phyloP scores from a whole-genome alignment of 1,139 yeast genomes.

The Kodamaea arcana region DNA sequence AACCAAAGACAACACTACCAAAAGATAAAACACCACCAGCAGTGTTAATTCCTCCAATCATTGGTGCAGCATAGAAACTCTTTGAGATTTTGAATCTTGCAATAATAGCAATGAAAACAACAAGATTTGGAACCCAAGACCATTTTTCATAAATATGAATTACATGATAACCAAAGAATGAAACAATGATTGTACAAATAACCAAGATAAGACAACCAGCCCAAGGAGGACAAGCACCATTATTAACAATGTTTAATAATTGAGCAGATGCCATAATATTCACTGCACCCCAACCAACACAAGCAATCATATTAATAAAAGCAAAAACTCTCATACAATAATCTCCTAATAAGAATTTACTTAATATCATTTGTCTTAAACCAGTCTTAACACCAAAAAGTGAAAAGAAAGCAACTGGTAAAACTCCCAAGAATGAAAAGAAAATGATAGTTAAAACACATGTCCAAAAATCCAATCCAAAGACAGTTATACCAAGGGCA shows the following conservation, averaged over 20 bases:
- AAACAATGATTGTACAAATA: constrained; percentile 62
- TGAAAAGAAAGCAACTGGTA: constrained; percentile 81
- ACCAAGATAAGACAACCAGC: constrained; percentile 80
- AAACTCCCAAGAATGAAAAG: constrained; percentile 67
- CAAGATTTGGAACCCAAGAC: constrained; percentile 82
- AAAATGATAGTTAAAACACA: constrained; percentile 60
- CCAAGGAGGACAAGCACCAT: constrained; percentile 77
- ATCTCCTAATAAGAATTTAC: constrained; percentile 77
- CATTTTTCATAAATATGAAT: constrained; percentile 81
- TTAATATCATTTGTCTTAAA: constrained; percentile 80
- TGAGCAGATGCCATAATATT: constrained; percentile 90
- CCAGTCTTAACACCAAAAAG: constrained; percentile 83
- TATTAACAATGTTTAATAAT: constrained; percentile 71
- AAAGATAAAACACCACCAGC: constrained; percentile 80
- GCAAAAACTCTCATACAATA: constrained; percentile 74
- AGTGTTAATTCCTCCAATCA: constrained; percentile 51
- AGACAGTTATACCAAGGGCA: constrained; percentile 65
- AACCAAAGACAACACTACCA: constrained; percentile 84
- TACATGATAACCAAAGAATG: constrained; percentile 82
- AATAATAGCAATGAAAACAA: constrained; percentile 70
- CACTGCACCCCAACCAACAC: constrained; percentile 95
- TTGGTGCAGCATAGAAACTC: constrained; percentile 44
- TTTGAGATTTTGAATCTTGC: constrained; percentile 68
- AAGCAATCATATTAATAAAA: constrained; percentile 72
- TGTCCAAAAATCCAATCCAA: constrained; percentile 61